Evolutionary conservation across 2,329 filamentous ascomycete species (phyloP), one percentile per base, ranked within the genome.

Genomic region (Penicillium sp.): DNA sequence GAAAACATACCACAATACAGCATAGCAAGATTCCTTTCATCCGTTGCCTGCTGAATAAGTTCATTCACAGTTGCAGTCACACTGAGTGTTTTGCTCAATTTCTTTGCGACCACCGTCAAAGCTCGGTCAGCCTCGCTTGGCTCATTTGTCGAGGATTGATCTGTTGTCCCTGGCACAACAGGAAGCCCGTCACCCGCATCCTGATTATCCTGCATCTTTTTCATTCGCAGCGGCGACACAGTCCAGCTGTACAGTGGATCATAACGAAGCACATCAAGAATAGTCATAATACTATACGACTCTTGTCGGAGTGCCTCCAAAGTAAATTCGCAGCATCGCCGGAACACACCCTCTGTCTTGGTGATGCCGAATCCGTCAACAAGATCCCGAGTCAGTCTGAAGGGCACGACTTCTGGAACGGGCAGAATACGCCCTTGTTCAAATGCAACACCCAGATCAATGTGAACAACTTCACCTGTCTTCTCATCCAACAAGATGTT

Each of bases 241-340:
- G 91, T 93, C 95, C 95, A 99, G 59, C 87, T 95, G 74, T 98
- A 96, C 59, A 99, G 79, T 1, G 95, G 96, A 80, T 99, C 95
- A 75, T 97, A 98, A n/a, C 96, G 89, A 57, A 99, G 80, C 22
- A 99, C 96, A 70, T 99, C 96, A 21, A 99, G 85, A 52, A 99
- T 92, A 0, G 95, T 98, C 93, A 97, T 98, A 78, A 99, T 99
- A 45, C 90, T 93, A 72, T 96, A 96, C 13, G 90, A 90, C 73
- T 99, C 95, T 67, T 96, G 90, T n/a, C 95, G 88, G 35, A 99
- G 80, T 1, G 96, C 93, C 60, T 97, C 92, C 31, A 99, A 85
- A 0, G 93, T 98, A 72, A 98, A 98, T 72, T 99, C 96, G 74
- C 95, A 99, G 76, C 93, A 98, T n/a, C 96, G 87, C 8, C 95